Evolutionary conservation across 352 stramenopile genomes (phyloP).

Genomic region (Phytophthora vignae): DNA sequence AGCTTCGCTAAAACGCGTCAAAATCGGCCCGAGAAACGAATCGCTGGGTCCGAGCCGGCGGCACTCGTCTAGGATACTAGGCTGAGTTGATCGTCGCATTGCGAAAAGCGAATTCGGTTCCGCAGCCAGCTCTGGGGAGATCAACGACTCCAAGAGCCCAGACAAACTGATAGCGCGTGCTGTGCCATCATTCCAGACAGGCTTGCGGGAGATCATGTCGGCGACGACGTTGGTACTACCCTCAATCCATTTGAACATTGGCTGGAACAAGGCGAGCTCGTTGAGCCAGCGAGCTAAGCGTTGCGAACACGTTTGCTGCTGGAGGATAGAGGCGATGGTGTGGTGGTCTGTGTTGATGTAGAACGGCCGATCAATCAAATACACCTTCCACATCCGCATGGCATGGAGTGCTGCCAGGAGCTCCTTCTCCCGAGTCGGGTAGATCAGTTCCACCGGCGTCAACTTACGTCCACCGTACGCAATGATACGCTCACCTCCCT

Average conservation of each 20-base stretch:
- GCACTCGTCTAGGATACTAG: neutral
- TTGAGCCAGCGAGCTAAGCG: conserved; percentile 3
- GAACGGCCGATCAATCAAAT: neutral
- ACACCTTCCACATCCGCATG: conserved; percentile 5
- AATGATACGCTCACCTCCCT: neutral
- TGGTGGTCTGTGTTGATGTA: conserved; percentile 3
- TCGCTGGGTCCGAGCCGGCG: neutral
- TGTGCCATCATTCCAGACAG: conserved; percentile 5
- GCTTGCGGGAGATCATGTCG: neutral
- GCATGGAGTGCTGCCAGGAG: conserved; percentile 1
- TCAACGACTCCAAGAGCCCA: neutral
- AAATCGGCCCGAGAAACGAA: neutral
- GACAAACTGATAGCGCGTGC: neutral
- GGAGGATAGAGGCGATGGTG: neutral
- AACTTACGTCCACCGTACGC: neutral
- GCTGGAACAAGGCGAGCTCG: conserved; percentile 15
- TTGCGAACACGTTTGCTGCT: conserved; percentile 8
- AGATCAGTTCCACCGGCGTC: neutral
- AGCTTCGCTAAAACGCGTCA: neutral
- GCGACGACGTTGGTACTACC: conserved; percentile 2
- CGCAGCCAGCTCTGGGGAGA: neutral
- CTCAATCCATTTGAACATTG: conserved; percentile 2
- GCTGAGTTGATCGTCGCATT: neutral
- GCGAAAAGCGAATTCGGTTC: conserved; percentile 1
- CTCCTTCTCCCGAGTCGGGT: conserved; percentile 1